Conservation (phyloP, 2,329 filamentous ascomycete genomes). For the Xylariaceae sp. region DNA sequence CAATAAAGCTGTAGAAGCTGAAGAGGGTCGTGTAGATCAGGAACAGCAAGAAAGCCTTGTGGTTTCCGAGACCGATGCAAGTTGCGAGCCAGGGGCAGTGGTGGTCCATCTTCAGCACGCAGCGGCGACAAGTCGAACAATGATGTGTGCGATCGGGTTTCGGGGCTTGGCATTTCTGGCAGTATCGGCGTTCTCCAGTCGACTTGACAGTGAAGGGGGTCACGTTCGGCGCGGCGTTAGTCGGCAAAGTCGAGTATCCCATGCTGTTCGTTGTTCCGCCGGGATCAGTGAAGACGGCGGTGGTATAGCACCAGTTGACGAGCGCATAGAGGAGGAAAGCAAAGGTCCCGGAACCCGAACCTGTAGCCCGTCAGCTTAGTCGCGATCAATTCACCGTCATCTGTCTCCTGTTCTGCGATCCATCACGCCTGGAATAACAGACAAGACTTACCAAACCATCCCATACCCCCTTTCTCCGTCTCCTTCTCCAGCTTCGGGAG, state of each 20-base stretch:
- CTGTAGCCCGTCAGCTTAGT: conserved; percentile 33
- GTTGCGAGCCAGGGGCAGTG: conserved; percentile 98
- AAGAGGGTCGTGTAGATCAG: conserved; percentile 84
- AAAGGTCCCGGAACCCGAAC: conserved; percentile 51
- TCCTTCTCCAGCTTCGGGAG: conserved; percentile 38
- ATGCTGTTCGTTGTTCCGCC: conserved; percentile 61
- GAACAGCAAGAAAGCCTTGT: conserved; percentile 93
- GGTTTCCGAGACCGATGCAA: conserved; percentile 88
- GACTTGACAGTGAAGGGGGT: conserved; percentile 89
- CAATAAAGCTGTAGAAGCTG: conserved; percentile 74
- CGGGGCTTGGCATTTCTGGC: conserved; percentile 92
- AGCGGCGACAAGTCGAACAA: conserved; percentile 89
- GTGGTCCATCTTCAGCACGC: conserved; percentile 99
- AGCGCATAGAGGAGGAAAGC: conserved; percentile 69
- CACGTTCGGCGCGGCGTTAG: conserved; percentile 54
- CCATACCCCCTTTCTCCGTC: conserved; percentile 41
- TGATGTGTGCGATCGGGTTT: conserved; percentile 97
- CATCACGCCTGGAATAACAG: not conserved
- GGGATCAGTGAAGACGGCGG: conserved; percentile 87
- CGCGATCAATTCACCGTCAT: conserved; percentile 11
- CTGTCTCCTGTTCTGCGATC: not conserved
- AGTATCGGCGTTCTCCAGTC: conserved; percentile 80
- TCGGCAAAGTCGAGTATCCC: conserved; percentile 77
- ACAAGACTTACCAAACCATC: conserved; percentile 42
- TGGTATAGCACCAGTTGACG: conserved; percentile 84